phyloP scores from a whole-genome alignment of 2,329 filamentous ascomycete genomes.

The Xylaria sp. region DNA sequence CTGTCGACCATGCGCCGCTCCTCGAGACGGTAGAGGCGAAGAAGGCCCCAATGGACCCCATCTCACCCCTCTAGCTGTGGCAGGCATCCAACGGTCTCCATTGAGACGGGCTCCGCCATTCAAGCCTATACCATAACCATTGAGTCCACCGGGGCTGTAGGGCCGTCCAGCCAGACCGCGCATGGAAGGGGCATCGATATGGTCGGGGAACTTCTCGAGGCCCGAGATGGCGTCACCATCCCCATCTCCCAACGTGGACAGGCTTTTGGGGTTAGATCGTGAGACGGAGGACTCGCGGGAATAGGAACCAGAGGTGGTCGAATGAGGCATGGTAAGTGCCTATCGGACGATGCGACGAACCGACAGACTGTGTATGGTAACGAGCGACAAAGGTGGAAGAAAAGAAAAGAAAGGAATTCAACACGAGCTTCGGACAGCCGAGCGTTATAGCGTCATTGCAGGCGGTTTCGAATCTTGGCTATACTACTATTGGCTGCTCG shows the following conservation, averaged over 20 bases:
- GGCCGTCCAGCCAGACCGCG: slow-evolving; percentile 44
- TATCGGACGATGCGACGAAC: slow-evolving; percentile 27
- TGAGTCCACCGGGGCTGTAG: slow-evolving; percentile 45
- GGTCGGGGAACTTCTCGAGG: slow-evolving; percentile 51
- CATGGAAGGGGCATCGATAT: slow-evolving; percentile 49
- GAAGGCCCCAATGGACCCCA: slow-evolving; percentile 44
- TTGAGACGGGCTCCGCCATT: slow-evolving; percentile 46
- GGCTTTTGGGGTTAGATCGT: slow-evolving; percentile 44
- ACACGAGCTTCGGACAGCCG: slow-evolving; percentile 39
- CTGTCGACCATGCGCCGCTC: slow-evolving; percentile 63
- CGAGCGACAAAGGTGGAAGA: slow-evolving; percentile 45
- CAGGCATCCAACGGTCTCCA: slow-evolving; percentile 48
- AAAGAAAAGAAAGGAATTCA: slow-evolving; percentile 23
- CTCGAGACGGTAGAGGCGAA: slow-evolving; percentile 42
- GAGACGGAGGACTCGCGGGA: slow-evolving; percentile 48
- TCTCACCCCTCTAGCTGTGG: slow-evolving; percentile 46
- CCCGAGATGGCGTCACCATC: slow-evolving; percentile 45
- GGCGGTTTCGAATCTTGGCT: slow-evolving; percentile 19
- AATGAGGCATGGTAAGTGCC: slow-evolving; percentile 47
- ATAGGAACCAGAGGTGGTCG: slow-evolving; percentile 48
- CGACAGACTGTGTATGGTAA: slow-evolving; percentile 37
- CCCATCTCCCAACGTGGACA: slow-evolving; percentile 33
- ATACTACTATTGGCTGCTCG: slow-evolving; percentile 8
- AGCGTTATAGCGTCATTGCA: slow-evolving; percentile 45
- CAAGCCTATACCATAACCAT: slow-evolving; percentile 48